Evolutionary conservation across 768 basidiomycete genomes (phyloP).

Genomic region (Pleurotus ostreatus): DNA sequence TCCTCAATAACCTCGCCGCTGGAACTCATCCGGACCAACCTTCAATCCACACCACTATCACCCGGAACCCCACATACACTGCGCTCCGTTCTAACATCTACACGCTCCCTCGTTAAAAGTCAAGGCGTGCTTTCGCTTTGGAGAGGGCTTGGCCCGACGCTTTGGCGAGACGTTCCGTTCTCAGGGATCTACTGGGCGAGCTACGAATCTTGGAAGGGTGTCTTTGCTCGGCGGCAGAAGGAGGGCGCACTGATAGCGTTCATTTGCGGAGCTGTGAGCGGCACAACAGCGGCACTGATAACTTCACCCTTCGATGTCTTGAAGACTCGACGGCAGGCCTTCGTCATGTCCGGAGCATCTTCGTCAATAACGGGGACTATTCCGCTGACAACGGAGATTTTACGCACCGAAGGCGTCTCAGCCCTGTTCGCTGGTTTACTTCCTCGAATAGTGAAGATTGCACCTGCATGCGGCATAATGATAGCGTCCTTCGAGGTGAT

Average conservation of each 20-base stretch:
- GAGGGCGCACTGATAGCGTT: slow-evolving; percentile 73
- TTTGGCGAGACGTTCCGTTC: slow-evolving; percentile 98
- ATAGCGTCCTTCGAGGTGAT: slow-evolving; percentile 89
- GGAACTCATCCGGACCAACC: slow-evolving; percentile 89
- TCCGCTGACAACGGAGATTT: slow-evolving; percentile 62
- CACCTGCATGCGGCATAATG: slow-evolving; percentile 98
- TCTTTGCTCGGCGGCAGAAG: slow-evolving; percentile 48
- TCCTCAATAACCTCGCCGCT: slow-evolving; percentile 81
- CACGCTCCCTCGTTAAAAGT: slow-evolving; percentile 53
- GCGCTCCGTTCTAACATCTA: slow-evolving; percentile 62
- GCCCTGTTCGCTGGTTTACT: slow-evolving; percentile 82
- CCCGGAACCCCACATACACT: slow-evolving; percentile 73
- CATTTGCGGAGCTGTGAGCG: slow-evolving; percentile 85
- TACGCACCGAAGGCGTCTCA: slow-evolving; percentile 71
- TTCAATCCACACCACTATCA: slow-evolving; percentile 81
- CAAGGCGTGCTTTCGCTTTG: slow-evolving; percentile 75
- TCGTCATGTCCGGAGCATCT: slow-evolving; percentile 58
- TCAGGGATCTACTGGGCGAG: slow-evolving; percentile 96
- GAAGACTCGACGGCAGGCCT: slow-evolving; percentile 89
- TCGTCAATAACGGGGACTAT: slow-evolving; percentile 46
- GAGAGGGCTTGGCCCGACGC: slow-evolving; percentile 86
- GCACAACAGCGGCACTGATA: slow-evolving; percentile 78
- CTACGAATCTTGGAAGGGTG: slow-evolving; percentile 79
- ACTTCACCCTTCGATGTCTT: slow-evolving; percentile 97
- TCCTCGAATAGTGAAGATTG: slow-evolving; percentile 92